These are phyloP conservation scores for Quercus bicolor DNA, from an alignment of 306 rosid genomes.

Conservation along the genomic window DNA sequence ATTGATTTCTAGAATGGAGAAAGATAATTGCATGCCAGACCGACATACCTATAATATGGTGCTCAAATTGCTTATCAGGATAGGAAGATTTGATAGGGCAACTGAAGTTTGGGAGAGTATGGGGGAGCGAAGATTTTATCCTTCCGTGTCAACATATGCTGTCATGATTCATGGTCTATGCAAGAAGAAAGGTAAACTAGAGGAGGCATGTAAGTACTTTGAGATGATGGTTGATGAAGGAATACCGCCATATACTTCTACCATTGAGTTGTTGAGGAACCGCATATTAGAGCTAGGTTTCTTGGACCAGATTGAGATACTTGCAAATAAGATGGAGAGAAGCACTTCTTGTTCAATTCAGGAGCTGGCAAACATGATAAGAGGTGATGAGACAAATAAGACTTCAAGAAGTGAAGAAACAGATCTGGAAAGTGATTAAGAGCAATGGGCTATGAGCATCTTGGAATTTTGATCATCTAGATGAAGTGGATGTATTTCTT, in stretches of 20 bases:
- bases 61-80: constrained; percentile 64
- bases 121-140: constrained; percentile 50
- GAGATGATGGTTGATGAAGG: constrained; percentile 90
- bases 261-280: constrained; percentile 62
- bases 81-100: constrained; percentile 77
- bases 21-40: constrained; percentile 53
- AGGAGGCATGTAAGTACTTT: constrained; percentile 81
- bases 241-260: constrained; percentile 73
- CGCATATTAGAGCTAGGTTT: constrained; percentile 59
- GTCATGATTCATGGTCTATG: constrained; percentile 82
- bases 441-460: background rate
- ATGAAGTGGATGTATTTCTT: background rate
- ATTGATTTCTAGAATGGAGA: constrained; percentile 66
- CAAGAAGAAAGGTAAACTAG: constrained; percentile 73
- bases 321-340: constrained; percentile 62
- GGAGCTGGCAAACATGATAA: constrained; percentile 55
- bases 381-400: constrained; percentile 31
- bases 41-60: constrained; percentile 75
- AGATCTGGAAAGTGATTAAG: constrained; percentile 56
- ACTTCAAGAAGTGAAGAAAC: constrained; percentile 31
- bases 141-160: constrained; percentile 76
- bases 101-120: constrained; percentile 75
- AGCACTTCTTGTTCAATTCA: constrained; percentile 65
- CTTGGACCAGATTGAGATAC: constrained; percentile 52
- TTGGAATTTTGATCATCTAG: background rate